Percentiles rank a stretch among this genome's conserved stretches.
Evolutionary conservation across 768 basidiomycete species (phyloP).

Genomic region (Russula compacta): DNA sequence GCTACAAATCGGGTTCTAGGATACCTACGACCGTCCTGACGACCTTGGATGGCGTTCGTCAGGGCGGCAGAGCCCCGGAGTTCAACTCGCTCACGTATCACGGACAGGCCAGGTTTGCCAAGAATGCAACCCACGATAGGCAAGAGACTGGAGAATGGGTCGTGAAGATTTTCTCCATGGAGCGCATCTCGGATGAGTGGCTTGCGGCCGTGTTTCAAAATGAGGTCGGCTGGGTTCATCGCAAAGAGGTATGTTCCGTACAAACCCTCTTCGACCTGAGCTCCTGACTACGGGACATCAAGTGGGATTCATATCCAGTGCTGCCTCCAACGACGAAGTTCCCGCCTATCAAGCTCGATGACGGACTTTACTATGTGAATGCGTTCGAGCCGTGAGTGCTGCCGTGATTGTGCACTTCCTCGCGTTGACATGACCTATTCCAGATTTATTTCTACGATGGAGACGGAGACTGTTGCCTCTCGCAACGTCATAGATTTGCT

Average conservation of each 20-base stretch:
- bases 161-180: constrained; percentile 83
- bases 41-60: constrained; percentile 49
- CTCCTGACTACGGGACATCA: neutral
- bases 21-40: constrained; percentile 67
- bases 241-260: constrained; percentile 53
- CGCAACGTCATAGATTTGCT: constrained; percentile 78
- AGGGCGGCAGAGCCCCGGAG: constrained; percentile 53
- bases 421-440: neutral
- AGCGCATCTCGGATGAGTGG: constrained; percentile 59
- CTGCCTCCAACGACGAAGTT: constrained; percentile 58
- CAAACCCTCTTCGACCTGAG: neutral
- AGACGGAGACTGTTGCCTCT: constrained; percentile 78
- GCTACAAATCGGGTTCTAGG: constrained; percentile 32
- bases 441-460: constrained; percentile 88
- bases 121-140: constrained; percentile 26
- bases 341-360: constrained; percentile 69
- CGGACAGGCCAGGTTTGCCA: constrained; percentile 30
- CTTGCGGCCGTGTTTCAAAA: constrained; percentile 53
- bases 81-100: constrained; percentile 85
- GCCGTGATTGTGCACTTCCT: neutral
- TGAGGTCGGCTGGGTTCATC: constrained; percentile 68
- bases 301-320: constrained; percentile 79
- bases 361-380: constrained; percentile 84
- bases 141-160: constrained; percentile 39
- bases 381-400: constrained; percentile 76